Conservation (phyloP, 441 rosid genomes). For the Aleurites moluccanus region DNA sequence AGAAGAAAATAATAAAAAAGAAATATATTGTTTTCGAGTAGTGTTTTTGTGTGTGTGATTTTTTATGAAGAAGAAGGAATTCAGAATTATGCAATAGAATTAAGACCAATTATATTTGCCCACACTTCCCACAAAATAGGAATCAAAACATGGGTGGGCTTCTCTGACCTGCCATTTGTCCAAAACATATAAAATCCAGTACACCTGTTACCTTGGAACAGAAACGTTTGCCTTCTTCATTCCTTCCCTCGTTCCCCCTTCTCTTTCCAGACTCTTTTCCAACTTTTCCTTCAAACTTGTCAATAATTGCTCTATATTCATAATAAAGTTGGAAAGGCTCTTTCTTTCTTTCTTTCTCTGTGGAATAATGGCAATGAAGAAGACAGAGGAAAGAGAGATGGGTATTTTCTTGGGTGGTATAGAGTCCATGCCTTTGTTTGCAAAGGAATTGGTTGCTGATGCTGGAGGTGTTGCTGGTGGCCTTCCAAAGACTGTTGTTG, state of each 20-base stretch:
- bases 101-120: background rate
- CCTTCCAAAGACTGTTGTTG: constrained; percentile 78
- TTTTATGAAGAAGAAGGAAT: background rate
- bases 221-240: constrained; percentile 28
- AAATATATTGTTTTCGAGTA: too few species aligned
- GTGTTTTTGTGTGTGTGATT: background rate
- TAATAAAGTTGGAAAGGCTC: background rate
- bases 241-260: background rate
- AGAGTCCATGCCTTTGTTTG: constrained; percentile 72
- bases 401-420: constrained; percentile 44
- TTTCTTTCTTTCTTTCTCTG: too few species aligned
- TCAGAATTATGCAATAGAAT: background rate
- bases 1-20: too few species aligned
- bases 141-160: background rate
- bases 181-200: constrained; percentile 37
- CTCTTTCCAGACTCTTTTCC: background rate
- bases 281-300: background rate
- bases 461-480: constrained; percentile 97
- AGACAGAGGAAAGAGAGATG: constrained; percentile 50
- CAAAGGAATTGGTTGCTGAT: constrained; percentile 79
- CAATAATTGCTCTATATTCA: background rate
- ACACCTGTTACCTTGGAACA: too few species aligned
- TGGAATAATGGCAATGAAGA: constrained; percentile 39
- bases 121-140: background rate
- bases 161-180: constrained; percentile 19